Percentiles rank a stretch among this genome's conserved stretches.
Evolutionary conservation across 2,329 filamentous ascomycete genomes (phyloP).

Genomic region (Falciphora oryzae): DNA sequence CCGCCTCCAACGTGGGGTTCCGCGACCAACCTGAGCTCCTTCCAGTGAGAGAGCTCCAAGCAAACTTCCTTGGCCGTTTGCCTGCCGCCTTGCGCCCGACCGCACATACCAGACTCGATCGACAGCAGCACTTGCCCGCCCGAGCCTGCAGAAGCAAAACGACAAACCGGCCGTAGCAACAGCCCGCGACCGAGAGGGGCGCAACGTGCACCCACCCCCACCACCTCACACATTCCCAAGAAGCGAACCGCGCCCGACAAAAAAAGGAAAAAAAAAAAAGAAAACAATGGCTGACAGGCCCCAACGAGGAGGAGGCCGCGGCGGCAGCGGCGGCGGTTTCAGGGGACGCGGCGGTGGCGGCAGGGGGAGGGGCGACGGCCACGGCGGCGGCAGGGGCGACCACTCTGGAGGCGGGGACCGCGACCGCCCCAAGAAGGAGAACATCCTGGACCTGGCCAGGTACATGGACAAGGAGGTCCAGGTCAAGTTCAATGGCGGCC

Average conservation of each 20-base stretch:
- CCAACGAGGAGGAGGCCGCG: background rate
- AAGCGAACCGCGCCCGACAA: background rate
- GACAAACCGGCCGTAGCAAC: background rate
- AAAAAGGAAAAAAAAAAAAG: background rate
- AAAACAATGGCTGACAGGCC: constrained; percentile 5
- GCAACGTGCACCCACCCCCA: background rate
- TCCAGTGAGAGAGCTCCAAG: background rate
- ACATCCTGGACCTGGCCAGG: constrained; percentile 90
- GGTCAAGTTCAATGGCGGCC: constrained; percentile 93
- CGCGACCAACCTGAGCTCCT: background rate
- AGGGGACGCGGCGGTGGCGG: constrained; percentile 2
- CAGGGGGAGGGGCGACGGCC: constrained; percentile 1
- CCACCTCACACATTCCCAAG: background rate
- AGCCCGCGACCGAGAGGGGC: background rate
- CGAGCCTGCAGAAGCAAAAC: background rate
- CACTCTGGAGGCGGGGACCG: constrained; percentile 33
- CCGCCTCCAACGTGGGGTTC: background rate
- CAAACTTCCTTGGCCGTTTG: too few relatives aligned
- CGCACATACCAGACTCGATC: background rate
- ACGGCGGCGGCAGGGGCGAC: constrained; percentile 1
- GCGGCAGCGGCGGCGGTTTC: background rate
- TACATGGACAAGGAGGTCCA: constrained; percentile 96
- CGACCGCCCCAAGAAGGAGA: constrained; percentile 94
- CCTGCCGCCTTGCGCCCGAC: background rate
- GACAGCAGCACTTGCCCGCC: background rate